Base-by-base conservation (phyloP, 371 early-diverging fungal species). In the Mucor piriformis region DNA sequence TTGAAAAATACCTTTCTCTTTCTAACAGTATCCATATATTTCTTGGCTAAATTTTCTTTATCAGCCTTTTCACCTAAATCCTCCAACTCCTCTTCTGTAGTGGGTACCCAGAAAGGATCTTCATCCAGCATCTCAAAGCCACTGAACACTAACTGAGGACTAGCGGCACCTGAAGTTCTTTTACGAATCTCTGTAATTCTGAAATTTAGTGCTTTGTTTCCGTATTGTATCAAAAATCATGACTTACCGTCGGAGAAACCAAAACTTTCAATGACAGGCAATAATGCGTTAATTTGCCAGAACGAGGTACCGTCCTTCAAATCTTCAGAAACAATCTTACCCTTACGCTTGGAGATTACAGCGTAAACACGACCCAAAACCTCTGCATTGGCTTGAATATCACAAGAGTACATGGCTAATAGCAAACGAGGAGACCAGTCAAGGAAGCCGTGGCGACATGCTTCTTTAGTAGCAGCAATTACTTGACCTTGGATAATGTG, bases 231-330 rank as follows among this genome's bases (percentile, higher is more conserved):
- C n/a, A n/a, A n/a, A n/a, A n/a, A n/a, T n/a, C n/a, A n/a, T n/a
- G n/a, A 27, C 16, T 54, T 69, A 90, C 90, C 95, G 69, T 99
- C 98, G 20, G 98, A 89, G 71, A 99, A 98, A 8, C 99, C 99
- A 82, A 99, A 99, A 62, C 95, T 94, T 72, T 99, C 99, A 34
- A 95, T 87, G 2, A 99, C 99, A 20, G 99, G 99, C n/a, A 99
- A 60, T 32, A 84, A 67, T 0, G 97, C 91, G 51, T 83, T 84
- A 70, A 99, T 94, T 47, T 90, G 84, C 77, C 96, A 98, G 72
- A 95, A 93, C 0, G 94, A 90, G 0, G 96, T 96, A 33, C 97
- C 98, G 56, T 97, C 98, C 63, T 90, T 92, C 81, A 97, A 84
- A 61, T 96, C 96, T 64, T 98, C 98, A 3, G 92, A 87, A 8